Percentiles rank a stretch among this genome's conserved stretches.
Evolutionary conservation across 306 rosid species (phyloP).

Genomic region (Cicer pinnatifidum): DNA sequence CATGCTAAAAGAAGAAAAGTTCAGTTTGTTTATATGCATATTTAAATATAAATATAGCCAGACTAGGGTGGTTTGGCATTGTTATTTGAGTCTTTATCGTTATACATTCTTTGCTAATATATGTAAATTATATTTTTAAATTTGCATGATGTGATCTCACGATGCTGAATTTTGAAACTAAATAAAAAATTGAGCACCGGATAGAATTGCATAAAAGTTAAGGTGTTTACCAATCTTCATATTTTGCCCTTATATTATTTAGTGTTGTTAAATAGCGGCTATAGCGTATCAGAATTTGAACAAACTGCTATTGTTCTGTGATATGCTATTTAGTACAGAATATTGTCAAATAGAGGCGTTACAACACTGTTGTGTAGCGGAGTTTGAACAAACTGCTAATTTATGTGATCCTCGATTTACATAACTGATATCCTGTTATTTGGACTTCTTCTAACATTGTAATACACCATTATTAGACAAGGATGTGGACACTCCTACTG

Average conservation of each 20-base stretch:
- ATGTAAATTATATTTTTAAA: constrained; percentile 4
- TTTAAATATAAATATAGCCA: not conserved
- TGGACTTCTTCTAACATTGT: constrained; percentile 27
- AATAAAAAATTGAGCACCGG: not conserved
- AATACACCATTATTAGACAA: constrained; percentile 47
- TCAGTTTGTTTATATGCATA: not conserved
- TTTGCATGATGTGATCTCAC: not conserved
- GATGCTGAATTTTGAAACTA: constrained; percentile 17
- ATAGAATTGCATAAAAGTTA: not conserved
- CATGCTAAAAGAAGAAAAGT: not conserved
- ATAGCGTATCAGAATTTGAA: no score
- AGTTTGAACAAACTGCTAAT: no score
- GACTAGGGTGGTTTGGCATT: not conserved
- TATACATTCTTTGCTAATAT: constrained; percentile 13
- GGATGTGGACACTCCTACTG: constrained; percentile 49
- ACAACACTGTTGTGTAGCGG: no score
- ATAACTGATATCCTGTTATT: not conserved
- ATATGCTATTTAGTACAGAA: no score
- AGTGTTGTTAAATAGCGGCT: no score
- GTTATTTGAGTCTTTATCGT: not conserved
- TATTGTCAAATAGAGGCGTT: no score
- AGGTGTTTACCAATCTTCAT: constrained; percentile 17
- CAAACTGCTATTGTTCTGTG: no score
- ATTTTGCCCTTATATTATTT: not conserved
- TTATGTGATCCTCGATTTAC: no score